These are phyloP conservation scores for Bimuria novae-zelandiae DNA, from an alignment of 2,329 filamentous ascomycete genomes.

Conservation along the genomic window DNA sequence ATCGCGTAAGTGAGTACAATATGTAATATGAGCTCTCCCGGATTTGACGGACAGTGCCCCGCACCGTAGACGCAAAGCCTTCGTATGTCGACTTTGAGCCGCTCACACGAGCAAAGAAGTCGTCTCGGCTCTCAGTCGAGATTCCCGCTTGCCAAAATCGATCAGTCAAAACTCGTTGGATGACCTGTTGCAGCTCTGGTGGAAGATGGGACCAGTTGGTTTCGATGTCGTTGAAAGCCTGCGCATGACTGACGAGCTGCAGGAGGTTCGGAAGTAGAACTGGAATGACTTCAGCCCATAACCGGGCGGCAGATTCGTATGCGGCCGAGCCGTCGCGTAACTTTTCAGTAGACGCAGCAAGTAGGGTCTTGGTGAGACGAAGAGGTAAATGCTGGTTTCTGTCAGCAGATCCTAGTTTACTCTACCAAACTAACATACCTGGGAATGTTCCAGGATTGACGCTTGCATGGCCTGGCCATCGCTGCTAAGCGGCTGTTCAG, in stretches of 20 bases:
- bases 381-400: constrained; percentile 69
- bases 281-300: constrained; percentile 88
- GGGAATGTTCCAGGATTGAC: constrained; percentile 75
- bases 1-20: constrained; percentile 86
- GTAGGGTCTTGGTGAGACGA: constrained; percentile 84
- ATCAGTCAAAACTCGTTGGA: constrained; percentile 85
- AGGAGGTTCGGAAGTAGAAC: constrained; percentile 84
- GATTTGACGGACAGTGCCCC: constrained; percentile 85
- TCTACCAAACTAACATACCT: constrained; percentile 44
- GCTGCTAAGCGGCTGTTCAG: constrained; percentile 72
- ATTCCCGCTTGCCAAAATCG: constrained; percentile 99
- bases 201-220: constrained; percentile 79
- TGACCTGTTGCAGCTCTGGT: constrained; percentile 73
- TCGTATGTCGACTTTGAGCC: constrained; percentile 89
- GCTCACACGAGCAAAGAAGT: constrained; percentile 91
- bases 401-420: constrained; percentile 34
- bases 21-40: constrained; percentile 94
- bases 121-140: constrained; percentile 91
- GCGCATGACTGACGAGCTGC: constrained; percentile 84
- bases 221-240: constrained; percentile 84
- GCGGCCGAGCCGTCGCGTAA: constrained; percentile 73
- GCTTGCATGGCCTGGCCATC: constrained; percentile 80
- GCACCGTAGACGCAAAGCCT: constrained; percentile 89
- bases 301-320: constrained; percentile 73
- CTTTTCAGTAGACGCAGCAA: constrained; percentile 92